Percentiles rank a stretch among this genome's conserved stretches.
These are phyloP conservation scores for Selenicereus undatus DNA, from an alignment of 148 eudicot species.

Conservation along the genomic window DNA sequence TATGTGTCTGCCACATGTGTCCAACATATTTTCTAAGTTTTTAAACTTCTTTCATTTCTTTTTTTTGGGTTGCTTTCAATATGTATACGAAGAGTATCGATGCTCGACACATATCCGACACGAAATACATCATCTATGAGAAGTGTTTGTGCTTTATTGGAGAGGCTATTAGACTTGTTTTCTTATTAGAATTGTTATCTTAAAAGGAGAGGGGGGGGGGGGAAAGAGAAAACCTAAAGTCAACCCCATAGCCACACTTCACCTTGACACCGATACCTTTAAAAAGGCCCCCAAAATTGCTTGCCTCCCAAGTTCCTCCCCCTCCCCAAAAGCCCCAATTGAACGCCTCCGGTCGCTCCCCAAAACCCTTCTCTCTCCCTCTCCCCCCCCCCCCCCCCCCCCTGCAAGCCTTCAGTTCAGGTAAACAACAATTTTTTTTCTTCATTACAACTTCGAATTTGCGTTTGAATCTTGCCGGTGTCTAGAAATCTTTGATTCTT, in stretches of 20 bases:
- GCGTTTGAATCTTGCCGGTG: neutral
- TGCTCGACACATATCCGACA: no score
- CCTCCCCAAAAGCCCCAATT: neutral
- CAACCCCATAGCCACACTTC: neutral
- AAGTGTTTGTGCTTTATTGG: no score
- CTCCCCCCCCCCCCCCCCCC: neutral
- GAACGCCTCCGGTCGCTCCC: neutral
- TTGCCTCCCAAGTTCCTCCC: neutral
- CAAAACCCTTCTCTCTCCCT: neutral
- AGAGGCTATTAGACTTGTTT: no score
- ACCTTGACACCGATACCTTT: constrained; percentile 28
- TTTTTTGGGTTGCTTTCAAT: no score
- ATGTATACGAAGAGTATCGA: no score
- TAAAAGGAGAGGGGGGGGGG: neutral
- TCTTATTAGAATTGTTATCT: no score
- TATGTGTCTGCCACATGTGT: no score
- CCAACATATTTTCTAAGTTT: no score
- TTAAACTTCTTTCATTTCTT: no score
- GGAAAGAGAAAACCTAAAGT: neutral
- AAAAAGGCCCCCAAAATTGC: constrained; percentile 17
- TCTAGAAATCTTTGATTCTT: neutral
- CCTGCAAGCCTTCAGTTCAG: constrained; percentile 15
- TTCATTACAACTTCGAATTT: neutral
- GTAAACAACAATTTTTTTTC: neutral
- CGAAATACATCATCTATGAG: no score